Percentiles rank a stretch among this genome's conserved stretches.
Conservation (phyloP, 495 filamentous ascomycete species). For the Podospora pseudocomata region DNA sequence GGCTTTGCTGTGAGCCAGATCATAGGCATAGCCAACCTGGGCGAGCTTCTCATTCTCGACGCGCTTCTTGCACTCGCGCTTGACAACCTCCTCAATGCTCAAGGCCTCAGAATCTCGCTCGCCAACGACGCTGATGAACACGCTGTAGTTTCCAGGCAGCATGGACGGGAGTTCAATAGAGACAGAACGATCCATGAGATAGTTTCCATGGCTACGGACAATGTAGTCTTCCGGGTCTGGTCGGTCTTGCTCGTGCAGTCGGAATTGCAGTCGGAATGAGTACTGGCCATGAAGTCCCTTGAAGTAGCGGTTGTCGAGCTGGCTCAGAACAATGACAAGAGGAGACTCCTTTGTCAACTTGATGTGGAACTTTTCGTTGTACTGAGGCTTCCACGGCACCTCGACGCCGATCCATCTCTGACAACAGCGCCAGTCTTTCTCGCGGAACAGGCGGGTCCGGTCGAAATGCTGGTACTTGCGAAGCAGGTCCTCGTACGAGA, state of each 20-base stretch:
- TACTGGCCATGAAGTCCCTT: constrained; percentile 80
- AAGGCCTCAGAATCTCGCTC: constrained; percentile 50
- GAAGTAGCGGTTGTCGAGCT: constrained; percentile 87
- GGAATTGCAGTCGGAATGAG: constrained; percentile 76
- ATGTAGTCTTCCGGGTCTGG: constrained; percentile 82
- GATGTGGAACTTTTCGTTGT: constrained; percentile 81
- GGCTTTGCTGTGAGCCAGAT: constrained; percentile 84
- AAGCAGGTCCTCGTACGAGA: constrained; percentile 75
- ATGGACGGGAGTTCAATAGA: constrained; percentile 53
- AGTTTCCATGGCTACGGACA: constrained; percentile 75
- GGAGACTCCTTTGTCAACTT: constrained; percentile 65
- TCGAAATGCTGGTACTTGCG: constrained; percentile 82
- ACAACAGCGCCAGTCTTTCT: constrained; percentile 72
- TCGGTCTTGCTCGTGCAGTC: constrained; percentile 63
- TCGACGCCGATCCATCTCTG: constrained; percentile 85
- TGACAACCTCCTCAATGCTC: constrained; percentile 69
- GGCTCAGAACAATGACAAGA: constrained; percentile 77
- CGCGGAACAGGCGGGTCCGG: constrained; percentile 82
- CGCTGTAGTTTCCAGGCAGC: constrained; percentile 74
- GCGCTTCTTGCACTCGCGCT: constrained; percentile 58
- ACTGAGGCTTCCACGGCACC: constrained; percentile 85
- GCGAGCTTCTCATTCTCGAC: constrained; percentile 76
- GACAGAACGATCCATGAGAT: constrained; percentile 51
- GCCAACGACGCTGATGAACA: constrained; percentile 78
- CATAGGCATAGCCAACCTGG: constrained; percentile 79